phyloP scores from a whole-genome alignment of 2,329 filamentous ascomycete genomes.

The Metarhizium humberi region DNA sequence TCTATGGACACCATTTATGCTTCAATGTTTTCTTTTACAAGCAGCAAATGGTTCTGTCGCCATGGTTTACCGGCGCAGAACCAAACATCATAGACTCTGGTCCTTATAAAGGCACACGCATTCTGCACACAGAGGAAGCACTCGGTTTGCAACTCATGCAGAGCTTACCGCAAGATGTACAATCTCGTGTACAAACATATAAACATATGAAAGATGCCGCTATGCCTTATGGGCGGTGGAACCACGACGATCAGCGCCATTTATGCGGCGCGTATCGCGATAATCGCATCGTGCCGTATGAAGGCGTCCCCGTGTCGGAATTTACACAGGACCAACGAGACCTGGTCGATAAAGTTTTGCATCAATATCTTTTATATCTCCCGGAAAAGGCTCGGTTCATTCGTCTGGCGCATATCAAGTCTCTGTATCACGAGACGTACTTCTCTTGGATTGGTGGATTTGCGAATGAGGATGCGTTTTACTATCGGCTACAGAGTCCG shows the following conservation, averaged over 20 bases:
- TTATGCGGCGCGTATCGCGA: slow-evolving; percentile 71
- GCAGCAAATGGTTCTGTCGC: slow-evolving; percentile 57
- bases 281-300: slow-evolving; percentile 66
- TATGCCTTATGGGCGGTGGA: slow-evolving; percentile 65
- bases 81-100: slow-evolving; percentile 65
- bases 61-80: slow-evolving; percentile 74
- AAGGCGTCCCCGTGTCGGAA: slow-evolving; percentile 50
- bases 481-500: slow-evolving; percentile 69
- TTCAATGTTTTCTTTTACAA: slow-evolving; percentile 60
- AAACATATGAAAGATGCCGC: slow-evolving; percentile 50
- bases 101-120: slow-evolving; percentile 51
- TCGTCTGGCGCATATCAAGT: slow-evolving; percentile 43
- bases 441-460: slow-evolving; percentile 72
- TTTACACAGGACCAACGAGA: slow-evolving; percentile 39
- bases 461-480: slow-evolving; percentile 60
- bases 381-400: not conserved
- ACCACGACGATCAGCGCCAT: slow-evolving; percentile 72
- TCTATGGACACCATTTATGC: slow-evolving; percentile 74
- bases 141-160: slow-evolving; percentile 65
- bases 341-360: slow-evolving; percentile 14
- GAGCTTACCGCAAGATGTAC: slow-evolving; percentile 36
- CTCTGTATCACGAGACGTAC: slow-evolving; percentile 60
- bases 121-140: slow-evolving; percentile 54
- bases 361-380: not conserved
- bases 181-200: slow-evolving; percentile 46